phyloP scores from a whole-genome alignment of 1,284 basidiomycete species.

The Irpex sp. region DNA sequence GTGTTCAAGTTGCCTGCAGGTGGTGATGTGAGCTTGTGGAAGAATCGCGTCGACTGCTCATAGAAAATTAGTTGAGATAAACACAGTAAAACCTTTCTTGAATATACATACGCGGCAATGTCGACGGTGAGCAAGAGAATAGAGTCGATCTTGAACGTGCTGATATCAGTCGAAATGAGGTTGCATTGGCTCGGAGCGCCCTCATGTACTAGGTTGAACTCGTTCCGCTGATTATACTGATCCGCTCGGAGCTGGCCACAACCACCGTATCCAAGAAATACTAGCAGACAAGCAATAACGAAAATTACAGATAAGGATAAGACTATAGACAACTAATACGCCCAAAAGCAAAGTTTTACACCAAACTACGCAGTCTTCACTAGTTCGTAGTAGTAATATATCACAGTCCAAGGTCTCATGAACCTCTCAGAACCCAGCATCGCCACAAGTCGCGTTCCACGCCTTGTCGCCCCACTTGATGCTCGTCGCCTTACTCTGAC shows the following conservation, averaged over 20 bases:
- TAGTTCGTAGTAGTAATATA: no score
- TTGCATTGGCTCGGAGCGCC: background rate
- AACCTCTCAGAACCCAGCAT: slow-evolving; percentile 14
- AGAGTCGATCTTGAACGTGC: background rate
- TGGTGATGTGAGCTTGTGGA: no score
- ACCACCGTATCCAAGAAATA: background rate
- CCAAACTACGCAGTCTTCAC: background rate
- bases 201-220: background rate
- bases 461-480: slow-evolving; percentile 30
- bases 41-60: no score
- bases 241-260: background rate
- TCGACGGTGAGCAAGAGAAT: background rate
- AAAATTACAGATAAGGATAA: background rate
- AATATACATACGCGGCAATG: no score
- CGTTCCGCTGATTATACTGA: background rate
- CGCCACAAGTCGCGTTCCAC: slow-evolving; percentile 38
- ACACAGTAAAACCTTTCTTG: no score
- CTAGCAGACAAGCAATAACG: background rate
- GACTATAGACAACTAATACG: background rate
- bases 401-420: background rate
- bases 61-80: no score
- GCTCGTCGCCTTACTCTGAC: slow-evolving; percentile 27
- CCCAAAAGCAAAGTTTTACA: background rate
- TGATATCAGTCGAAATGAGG: background rate
- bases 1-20: background rate